Percentiles rank a stretch among this genome's conserved stretches.
Evolutionary conservation across 805 yeast species (phyloP).

Genomic region (Saccharomycopsis sp.): DNA sequence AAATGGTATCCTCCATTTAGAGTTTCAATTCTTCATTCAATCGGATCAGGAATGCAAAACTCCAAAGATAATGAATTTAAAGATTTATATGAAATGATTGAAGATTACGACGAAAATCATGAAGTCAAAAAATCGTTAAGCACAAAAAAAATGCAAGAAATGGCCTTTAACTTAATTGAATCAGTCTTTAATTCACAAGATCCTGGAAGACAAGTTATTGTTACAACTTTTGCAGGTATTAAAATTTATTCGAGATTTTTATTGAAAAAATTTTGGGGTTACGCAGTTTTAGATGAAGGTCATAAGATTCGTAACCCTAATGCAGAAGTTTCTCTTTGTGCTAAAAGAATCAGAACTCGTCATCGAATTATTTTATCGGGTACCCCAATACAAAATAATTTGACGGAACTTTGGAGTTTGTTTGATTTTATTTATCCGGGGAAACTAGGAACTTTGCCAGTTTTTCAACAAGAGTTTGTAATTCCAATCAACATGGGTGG

Average conservation of each 20-base stretch:
- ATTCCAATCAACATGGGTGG: constrained; percentile 96
- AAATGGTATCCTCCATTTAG: constrained; percentile 97
- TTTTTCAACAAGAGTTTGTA: constrained; percentile 86
- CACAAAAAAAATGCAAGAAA: constrained; percentile 25
- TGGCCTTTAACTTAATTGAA: constrained; percentile 37
- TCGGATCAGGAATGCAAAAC: constrained; percentile 73
- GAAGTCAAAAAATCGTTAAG: constrained; percentile 21
- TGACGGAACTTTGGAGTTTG: constrained; percentile 86
- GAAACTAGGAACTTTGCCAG: constrained; percentile 86
- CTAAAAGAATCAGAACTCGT: constrained; percentile 78
- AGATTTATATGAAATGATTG: constrained; percentile 31
- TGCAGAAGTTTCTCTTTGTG: constrained; percentile 71
- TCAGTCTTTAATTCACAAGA: constrained; percentile 20
- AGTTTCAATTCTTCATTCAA: constrained; percentile 78
- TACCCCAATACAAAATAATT: constrained; percentile 92
- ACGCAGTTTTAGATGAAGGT: constrained; percentile 89
- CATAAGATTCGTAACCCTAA: constrained; percentile 95
- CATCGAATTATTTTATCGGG: constrained; percentile 86
- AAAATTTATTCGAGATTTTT: constrained; percentile 53
- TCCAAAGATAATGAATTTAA: constrained; percentile 23
- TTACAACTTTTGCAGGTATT: constrained; percentile 88
- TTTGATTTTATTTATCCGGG: constrained; percentile 97
- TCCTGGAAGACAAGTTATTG: constrained; percentile 60
- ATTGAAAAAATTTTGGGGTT: constrained; percentile 74
- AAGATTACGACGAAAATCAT: constrained; percentile 35